Base-by-base conservation (phyloP, 2,329 filamentous ascomycete species). In the Penicillium sp. region DNA sequence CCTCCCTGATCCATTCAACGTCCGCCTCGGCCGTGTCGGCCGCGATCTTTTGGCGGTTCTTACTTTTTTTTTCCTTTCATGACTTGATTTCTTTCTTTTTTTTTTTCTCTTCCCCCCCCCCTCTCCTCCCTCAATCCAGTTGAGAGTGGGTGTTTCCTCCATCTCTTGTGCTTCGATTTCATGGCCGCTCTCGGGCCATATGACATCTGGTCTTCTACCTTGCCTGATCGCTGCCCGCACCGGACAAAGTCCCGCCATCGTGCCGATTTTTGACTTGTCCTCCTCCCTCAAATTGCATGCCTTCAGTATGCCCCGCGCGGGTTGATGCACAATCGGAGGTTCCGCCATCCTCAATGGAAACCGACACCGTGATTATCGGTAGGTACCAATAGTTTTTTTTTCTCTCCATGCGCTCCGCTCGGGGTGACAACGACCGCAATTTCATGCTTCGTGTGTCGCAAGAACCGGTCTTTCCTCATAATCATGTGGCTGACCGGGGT, bases 361-460 rank as follows among this genome's bases (percentile, higher is more conserved):
- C 57, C 56, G 65, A 73, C 58, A 73, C 70, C 43, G 65, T 73
- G 41, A 70, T 73, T 49, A 65, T 73, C 60, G 71, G 71, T 73
- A 67, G 56, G 68, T 65, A 11, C 28, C 34, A 42, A 48, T n/a
- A 8, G n/a, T 12, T 11, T 11, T n/a, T 4, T 41, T n/a, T 7
- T 43, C 12, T 27, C n/a, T 18, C 8, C 18, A 18, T 18, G 18
- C 18, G 18, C 18, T 18, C 18, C 18, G 18, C 18, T 18, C 18
- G 18, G 18, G 18, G 18, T 18, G 18, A 18, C 18, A 18, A 18
- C 18, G 18, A 18, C 3, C 18, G 18, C 18, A 18, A 18, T 18
- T 18, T 18, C 18, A 18, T 18, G 18, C 18, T 18, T 18, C 18
- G 18, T 18, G 18, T 18, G 18, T 18, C 18, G 18, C 18, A 18